Base-by-base conservation (phyloP, 768 basidiomycete species). In the Mycena belliarum region DNA sequence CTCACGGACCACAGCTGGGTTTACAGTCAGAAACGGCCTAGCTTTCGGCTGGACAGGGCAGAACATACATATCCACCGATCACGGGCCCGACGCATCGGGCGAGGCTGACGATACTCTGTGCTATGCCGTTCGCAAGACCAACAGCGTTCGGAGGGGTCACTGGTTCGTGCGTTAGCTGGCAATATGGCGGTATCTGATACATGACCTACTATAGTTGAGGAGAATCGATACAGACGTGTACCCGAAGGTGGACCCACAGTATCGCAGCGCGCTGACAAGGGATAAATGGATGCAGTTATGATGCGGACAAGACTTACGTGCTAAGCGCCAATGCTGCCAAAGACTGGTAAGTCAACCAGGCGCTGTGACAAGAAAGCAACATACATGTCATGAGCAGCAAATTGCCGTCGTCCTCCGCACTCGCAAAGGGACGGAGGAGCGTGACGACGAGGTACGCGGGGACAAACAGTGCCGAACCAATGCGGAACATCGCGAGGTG, bases 111-210 rank as follows among this genome's bases (percentile, higher is more conserved):
- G 29, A 93, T 90, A 67, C 93, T 95, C 72, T 99, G 97, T 0
- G 95, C 97, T 21, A 96, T 85, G 18, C 96, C 97, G 68, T 98
- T 99, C 11, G 96, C 93, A 57, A 93, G 85, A 8, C 94, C 93
- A 38, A 98, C 85, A 9, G 93, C 86, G 37, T 82, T 80, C 1
- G 95, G 93, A 2, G 96, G 95, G 0, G 95, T 93, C 90, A 96
- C 92, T 94, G 51, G 25, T 32, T 33, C 43, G 47, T 54, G 37
- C 18, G 37, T 38, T 6, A 38, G 37, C 18, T 5, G 37, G 37
- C 23, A 50, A 55, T 49, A 59, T 33, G 25, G 45, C 53, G 18
- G 2, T 18, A 38, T n/a, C 10, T 6, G 14, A 35, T 10, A 25
- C 10, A 50, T 52, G 9, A 69, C 81, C 25, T 69, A 91, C 89